These are phyloP conservation scores for Gossypium bickii DNA, from an alignment of 345 rosid genomes.

Conservation along the genomic window DNA sequence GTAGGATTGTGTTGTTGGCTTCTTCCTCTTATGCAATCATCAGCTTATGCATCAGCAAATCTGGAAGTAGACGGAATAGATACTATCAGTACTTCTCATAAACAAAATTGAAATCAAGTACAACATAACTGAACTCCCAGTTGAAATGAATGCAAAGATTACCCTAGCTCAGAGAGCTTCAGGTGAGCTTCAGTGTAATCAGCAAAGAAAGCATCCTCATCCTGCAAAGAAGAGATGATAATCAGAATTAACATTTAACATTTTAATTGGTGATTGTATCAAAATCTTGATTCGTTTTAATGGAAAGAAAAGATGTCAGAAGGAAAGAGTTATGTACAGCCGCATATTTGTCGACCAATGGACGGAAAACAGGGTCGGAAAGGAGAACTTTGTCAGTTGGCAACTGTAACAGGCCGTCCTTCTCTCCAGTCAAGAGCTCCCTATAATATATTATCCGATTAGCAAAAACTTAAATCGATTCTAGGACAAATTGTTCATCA, in stretches of 20 bases:
- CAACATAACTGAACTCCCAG: too few relatives aligned
- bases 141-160: not conserved
- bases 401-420: slow-evolving; percentile 72
- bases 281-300: not conserved
- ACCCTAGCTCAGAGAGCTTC: slow-evolving; percentile 98
- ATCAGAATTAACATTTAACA: not conserved
- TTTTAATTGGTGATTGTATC: not conserved
- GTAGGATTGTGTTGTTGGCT: too few relatives aligned
- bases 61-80: too few relatives aligned
- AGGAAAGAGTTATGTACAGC: slow-evolving; percentile 30
- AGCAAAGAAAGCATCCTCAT: slow-evolving; percentile 84
- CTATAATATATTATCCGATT: slow-evolving; percentile 24
- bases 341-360: slow-evolving; percentile 88
- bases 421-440: slow-evolving; percentile 80
- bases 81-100: too few relatives aligned
- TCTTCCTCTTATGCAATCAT: too few relatives aligned
- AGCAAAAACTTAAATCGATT: too few relatives aligned
- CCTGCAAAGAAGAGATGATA: slow-evolving; percentile 37
- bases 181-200: slow-evolving; percentile 82
- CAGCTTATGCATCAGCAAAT: too few relatives aligned
- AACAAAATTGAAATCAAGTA: too few relatives aligned
- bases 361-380: slow-evolving; percentile 77
- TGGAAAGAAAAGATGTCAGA: not conserved
- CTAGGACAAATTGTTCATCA: not conserved
- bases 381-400: slow-evolving; percentile 82